Conservation (phyloP, 768 basidiomycete species). For the Agrocybe pediades region DNA sequence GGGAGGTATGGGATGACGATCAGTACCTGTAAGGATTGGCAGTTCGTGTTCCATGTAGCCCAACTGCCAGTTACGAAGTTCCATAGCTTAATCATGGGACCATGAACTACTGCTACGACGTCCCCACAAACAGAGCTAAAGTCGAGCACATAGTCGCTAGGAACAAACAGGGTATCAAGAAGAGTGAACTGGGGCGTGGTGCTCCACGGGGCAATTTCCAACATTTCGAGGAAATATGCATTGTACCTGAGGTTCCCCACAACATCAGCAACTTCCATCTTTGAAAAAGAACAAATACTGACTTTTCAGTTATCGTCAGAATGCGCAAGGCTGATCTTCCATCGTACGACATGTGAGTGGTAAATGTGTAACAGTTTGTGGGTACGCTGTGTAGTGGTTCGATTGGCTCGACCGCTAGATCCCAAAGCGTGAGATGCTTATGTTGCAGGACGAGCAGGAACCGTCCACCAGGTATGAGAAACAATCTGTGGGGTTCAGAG, state of each 20-base stretch:
- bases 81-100: constrained; percentile 13
- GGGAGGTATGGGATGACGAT: background rate
- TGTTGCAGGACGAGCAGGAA: constrained; percentile 8
- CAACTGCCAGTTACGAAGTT: constrained; percentile 10
- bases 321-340: background rate
- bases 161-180: constrained; percentile 2
- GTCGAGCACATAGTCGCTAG: background rate
- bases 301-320: background rate
- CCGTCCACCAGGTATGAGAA: constrained; percentile 19
- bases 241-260: background rate
- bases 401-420: constrained; percentile 5
- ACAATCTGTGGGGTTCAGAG: background rate
- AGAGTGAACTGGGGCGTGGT: background rate
- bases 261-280: background rate
- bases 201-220: constrained; percentile 10
- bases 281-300: background rate
- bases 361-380: background rate
- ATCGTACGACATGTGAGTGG: constrained; percentile 4
- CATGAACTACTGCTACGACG: constrained; percentile 9
- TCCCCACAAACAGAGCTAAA: constrained; percentile 14
- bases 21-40: constrained; percentile 6
- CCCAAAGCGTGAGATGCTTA: constrained; percentile 7
- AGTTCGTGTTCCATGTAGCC: constrained; percentile 8
- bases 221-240: constrained; percentile 6
- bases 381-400: background rate